Conservation (phyloP, 2,329 filamentous ascomycete species). For the Trichoderma sp. region DNA sequence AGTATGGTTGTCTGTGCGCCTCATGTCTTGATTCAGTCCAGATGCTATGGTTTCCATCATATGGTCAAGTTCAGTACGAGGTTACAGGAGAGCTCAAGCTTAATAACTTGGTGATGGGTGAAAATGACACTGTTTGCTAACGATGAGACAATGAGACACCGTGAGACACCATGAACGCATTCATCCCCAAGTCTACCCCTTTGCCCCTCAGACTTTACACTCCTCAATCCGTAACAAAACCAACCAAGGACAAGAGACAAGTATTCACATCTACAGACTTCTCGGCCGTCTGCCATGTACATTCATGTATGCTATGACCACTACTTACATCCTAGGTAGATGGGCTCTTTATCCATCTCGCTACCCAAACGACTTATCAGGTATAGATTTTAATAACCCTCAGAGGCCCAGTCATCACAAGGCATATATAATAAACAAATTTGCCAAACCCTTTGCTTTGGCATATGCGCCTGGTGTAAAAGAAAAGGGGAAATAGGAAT, state of each 20-base stretch:
- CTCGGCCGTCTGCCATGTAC: not conserved
- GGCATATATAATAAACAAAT: conserved; percentile 18
- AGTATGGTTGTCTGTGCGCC: not conserved
- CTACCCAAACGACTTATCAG: conserved; percentile 19
- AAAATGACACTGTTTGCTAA: not conserved
- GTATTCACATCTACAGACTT: not conserved
- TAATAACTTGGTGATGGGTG: not conserved
- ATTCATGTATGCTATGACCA: conserved; percentile 15
- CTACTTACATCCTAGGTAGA: conserved; percentile 12
- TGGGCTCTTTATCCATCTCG: conserved; percentile 10
- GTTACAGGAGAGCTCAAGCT: not conserved
- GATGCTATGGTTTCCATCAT: not conserved
- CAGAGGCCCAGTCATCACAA: not conserved
- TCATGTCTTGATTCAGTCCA: not conserved
- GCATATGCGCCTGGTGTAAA: conserved; percentile 15
- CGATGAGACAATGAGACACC: not conserved
- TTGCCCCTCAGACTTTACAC: not conserved
- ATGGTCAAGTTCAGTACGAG: not conserved
- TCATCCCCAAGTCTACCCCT: not conserved
- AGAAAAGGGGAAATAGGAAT: conserved; percentile 3
- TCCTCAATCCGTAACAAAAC: not conserved
- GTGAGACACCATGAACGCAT: not conserved
- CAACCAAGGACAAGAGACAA: not conserved
- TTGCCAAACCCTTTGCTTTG: conserved; percentile 14
- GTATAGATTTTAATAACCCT: conserved; percentile 13